phyloP scores from a whole-genome alignment of 148 eudicot genomes.

The Dianthus caryophyllus region DNA sequence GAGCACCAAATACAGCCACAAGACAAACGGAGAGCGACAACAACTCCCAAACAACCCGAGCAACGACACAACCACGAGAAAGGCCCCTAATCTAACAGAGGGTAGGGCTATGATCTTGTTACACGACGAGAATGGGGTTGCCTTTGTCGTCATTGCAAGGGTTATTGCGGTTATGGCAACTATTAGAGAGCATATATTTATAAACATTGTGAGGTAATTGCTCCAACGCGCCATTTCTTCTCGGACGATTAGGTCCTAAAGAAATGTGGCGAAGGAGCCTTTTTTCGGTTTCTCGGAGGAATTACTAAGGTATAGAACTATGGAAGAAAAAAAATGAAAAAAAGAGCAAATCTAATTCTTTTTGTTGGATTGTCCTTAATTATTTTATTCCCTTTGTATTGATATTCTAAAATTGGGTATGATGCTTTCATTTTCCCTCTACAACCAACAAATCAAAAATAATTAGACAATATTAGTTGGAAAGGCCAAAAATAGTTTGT shows the following conservation, averaged over 20 bases:
- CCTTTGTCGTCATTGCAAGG: neutral
- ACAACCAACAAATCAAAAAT: conserved; percentile 7
- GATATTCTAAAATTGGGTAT: neutral
- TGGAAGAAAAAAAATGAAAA: too few species aligned
- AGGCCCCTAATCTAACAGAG: conserved; percentile 4
- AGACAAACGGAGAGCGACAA: conserved; percentile 10
- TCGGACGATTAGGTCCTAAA: neutral
- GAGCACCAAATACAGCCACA: conserved; percentile 22
- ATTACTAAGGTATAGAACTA: neutral
- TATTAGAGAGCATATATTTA: conserved; percentile 1
- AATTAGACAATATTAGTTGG: neutral
- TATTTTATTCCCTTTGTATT: neutral
- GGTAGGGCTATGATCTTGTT: conserved; percentile 1
- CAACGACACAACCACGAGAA: conserved; percentile 16
- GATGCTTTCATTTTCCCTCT: neutral
- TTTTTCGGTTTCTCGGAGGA: neutral
- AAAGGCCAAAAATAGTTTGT: neutral
- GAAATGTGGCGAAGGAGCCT: conserved; percentile 7
- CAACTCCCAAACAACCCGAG: conserved; percentile 22
- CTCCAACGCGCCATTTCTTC: conserved; percentile 13
- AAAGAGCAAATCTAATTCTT: too few species aligned
- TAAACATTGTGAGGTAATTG: neutral
- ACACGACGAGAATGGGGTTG: neutral
- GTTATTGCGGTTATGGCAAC: neutral
- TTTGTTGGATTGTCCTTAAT: neutral